Evolutionary conservation across 1,284 basidiomycete species (phyloP).

Genomic region (Pyrrhoderma noxium): DNA sequence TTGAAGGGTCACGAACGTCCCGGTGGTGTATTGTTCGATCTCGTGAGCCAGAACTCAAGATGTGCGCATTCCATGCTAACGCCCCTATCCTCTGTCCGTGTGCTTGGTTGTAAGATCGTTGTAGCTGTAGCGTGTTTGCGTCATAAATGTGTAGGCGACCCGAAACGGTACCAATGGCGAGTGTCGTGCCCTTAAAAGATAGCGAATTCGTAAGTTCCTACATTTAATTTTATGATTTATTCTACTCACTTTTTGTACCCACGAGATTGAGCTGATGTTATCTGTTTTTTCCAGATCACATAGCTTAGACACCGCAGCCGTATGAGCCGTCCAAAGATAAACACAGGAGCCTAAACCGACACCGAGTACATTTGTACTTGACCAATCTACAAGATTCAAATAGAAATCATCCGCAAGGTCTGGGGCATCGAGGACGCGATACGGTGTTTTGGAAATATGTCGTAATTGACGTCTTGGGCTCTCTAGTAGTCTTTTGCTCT

Average conservation of each 20-base stretch:
- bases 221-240: background rate
- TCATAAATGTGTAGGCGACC: slow-evolving; percentile 94
- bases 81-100: slow-evolving; percentile 88
- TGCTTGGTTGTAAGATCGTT: slow-evolving; percentile 83
- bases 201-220: background rate
- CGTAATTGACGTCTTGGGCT: slow-evolving; percentile 78
- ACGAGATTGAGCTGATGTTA: slow-evolving; percentile 79
- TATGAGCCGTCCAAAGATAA: slow-evolving; percentile 96
- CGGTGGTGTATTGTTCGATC: slow-evolving; percentile 90
- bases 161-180: slow-evolving; percentile 87
- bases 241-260: slow-evolving; percentile 76
- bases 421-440: slow-evolving; percentile 95
- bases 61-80: slow-evolving; percentile 88
- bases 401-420: slow-evolving; percentile 98
- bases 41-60: slow-evolving; percentile 87
- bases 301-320: slow-evolving; percentile 85
- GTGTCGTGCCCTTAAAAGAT: slow-evolving; percentile 60
- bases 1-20: slow-evolving; percentile 73
- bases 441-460: slow-evolving; percentile 90
- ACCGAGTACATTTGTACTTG: slow-evolving; percentile 87
- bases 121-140: slow-evolving; percentile 68
- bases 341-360: slow-evolving; percentile 91
- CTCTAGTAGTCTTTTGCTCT: slow-evolving; percentile 78
- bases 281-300: slow-evolving; percentile 74
- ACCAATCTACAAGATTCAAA: slow-evolving; percentile 97